Base-by-base conservation (phyloP, 75 land plant species). In the Pinus albicaulis region DNA sequence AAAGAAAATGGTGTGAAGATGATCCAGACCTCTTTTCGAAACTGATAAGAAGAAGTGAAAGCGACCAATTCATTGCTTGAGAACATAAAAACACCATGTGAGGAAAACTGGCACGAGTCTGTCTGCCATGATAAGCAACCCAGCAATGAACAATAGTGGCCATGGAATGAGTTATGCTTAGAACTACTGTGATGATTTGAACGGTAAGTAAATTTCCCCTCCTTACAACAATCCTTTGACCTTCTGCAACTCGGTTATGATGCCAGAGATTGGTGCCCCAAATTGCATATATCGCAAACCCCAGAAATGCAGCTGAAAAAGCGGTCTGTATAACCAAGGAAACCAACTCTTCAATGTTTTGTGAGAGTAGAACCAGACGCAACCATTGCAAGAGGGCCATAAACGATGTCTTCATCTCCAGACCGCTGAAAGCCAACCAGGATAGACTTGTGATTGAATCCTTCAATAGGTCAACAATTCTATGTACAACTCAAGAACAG, bases 51-150 rank as follows among this genome's bases (percentile, higher is more conserved):
- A 65, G 17, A 65, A 65, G 38, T 65, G 70, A 65, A 17, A 38
- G 41, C 15, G 70, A 65, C 70, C 70, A 65, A 6, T 48, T 15
- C 44, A 65, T 65, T 65, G 70, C 28, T 65, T 65, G 70, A 28
- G 70, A 31, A 65, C 41, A 65, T 36, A 65, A 36, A 65, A 19
- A 65, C 36, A 65, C 70, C n/a, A 34, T 16, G 8, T 17, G 26
- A 25, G 20, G 44, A 5, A 65, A 36, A 65, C 36, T 31, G n/a
- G 19, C 36, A 65, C 7, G 44, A 65, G 11, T 4, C 7, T 34
- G 48, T 65, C n/a, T 65, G 36, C 17, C 20, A 65, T 65, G 10
- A 65, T 65, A 16, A 34, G 69, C 69, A 36, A 65, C 44, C 38
- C 38, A 65, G 36, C 44, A 65, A 65, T 65, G 36, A 38, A 15